Conservation (phyloP, 495 filamentous ascomycete species). For the Trichocladium uniseriatum region DNA sequence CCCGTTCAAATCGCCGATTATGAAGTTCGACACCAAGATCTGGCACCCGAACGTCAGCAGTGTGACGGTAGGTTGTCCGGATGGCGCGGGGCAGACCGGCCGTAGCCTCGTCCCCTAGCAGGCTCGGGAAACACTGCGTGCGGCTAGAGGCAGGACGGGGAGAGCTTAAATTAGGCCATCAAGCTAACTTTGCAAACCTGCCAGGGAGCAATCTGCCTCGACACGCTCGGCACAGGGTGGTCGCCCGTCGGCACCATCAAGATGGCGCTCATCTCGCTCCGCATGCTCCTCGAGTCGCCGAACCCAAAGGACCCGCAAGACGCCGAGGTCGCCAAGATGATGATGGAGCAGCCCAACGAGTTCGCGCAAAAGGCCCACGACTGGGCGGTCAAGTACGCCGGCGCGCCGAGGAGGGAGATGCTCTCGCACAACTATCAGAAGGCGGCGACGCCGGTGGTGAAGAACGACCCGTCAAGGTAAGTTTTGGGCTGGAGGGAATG, state of each 20-base stretch:
- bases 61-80: conserved; percentile 69
- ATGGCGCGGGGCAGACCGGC: background rate
- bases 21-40: conserved; percentile 91
- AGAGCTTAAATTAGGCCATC: background rate
- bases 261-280: conserved; percentile 83
- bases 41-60: conserved; percentile 98
- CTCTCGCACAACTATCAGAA: conserved; percentile 12
- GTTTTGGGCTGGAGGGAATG: background rate
- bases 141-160: background rate
- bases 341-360: conserved; percentile 64
- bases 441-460: conserved; percentile 4
- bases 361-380: conserved; percentile 80
- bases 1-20: conserved; percentile 83
- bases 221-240: conserved; percentile 84
- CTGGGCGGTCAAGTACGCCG: conserved; percentile 80
- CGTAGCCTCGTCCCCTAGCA: too few species aligned
- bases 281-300: conserved; percentile 84
- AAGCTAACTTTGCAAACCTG: background rate
- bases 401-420: conserved; percentile 50
- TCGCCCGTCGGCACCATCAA: conserved; percentile 94
- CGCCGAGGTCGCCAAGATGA: conserved; percentile 88
- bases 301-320: conserved; percentile 97
- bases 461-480: conserved; percentile 33
- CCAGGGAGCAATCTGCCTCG: conserved; percentile 96
- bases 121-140: too few species aligned